phyloP scores from a whole-genome alignment of 2,329 filamentous ascomycete species.

The Bipolaris sorokiniana region DNA sequence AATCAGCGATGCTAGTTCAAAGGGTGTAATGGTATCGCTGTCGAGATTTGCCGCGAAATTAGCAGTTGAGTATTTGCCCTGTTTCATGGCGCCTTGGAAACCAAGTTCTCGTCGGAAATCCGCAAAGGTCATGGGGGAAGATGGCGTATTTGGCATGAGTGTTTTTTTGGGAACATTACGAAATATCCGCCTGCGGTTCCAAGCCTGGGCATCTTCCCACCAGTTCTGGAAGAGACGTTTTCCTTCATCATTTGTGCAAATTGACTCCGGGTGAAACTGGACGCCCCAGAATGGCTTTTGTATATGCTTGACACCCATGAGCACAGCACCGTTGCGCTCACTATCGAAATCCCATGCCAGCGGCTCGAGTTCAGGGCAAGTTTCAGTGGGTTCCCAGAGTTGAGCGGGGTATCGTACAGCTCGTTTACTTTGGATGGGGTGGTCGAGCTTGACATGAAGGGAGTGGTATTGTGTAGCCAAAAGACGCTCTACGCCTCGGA shows the following conservation, averaged over 20 bases:
- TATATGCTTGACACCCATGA: conserved; percentile 79
- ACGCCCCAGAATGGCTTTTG: conserved; percentile 80
- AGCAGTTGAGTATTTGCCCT: conserved; percentile 12
- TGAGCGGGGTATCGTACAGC: conserved; percentile 47
- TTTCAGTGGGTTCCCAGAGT: conserved; percentile 49
- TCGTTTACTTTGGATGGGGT: conserved; percentile 34
- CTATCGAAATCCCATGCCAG: conserved; percentile 58
- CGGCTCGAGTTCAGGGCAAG: conserved; percentile 50
- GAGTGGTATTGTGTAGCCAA: conserved; percentile 80
- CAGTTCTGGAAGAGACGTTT: conserved; percentile 73
- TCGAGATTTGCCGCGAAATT: conserved; percentile 16
- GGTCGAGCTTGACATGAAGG: conserved; percentile 56
- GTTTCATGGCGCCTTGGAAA: conserved; percentile 14
- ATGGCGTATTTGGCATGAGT: conserved; percentile 15
- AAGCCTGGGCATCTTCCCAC: conserved; percentile 70
- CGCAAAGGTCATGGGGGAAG: conserved; percentile 26
- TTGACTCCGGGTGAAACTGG: conserved; percentile 89
- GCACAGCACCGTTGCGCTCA: conserved; percentile 59
- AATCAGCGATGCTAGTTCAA: conserved; percentile 36
- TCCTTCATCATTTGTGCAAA: conserved; percentile 76
- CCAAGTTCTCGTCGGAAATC: conserved; percentile 29
- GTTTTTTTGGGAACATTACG: conserved; percentile 15
- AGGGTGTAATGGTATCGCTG: conserved; percentile 23
- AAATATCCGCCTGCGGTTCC: conserved; percentile 49
- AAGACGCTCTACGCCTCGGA: conserved; percentile 65